Base-by-base conservation (phyloP, 768 basidiomycete species). In the Boletus speciosus region DNA sequence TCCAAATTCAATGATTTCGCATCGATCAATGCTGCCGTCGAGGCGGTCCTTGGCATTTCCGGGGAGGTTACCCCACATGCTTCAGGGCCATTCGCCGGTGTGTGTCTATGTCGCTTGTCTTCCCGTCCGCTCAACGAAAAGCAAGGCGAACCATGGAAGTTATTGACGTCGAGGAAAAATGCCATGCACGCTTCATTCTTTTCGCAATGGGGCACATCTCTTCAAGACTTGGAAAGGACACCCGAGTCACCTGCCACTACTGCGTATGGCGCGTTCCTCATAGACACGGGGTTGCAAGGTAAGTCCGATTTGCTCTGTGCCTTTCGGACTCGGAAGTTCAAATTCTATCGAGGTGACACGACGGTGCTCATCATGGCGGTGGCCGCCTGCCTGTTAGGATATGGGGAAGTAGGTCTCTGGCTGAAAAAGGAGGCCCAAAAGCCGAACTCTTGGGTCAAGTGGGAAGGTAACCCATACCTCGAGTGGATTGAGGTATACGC, bases 231-330 rank as follows among this genome's bases (percentile, higher is more conserved):
- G 31, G 52, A 53, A 27, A 35, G n/a, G 47, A 50, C 38, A 1
- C 47, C 39, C 16, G 52, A 53, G 6, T 53, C 52, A 12, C 31
- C 52, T n/a, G 47, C 52, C 1, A 50, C 52, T 8, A 53, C 47
- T 6, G 47, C 52, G 32, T 53, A 53, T 12, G 52, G 47, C n/a
- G 52, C 38, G 6, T 53, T 50, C 38, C 47, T 53, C 9, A 53
- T 53, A 25, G 52, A 53, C 25, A 41, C 34, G n/a, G 52, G 52
- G 12, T 27, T 53, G 23, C 52, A 25, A 53, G 52, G 52, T 27
- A 23, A 3, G 34, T 40, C 19, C 14, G 8, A 10, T 34, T 34
- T 25, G 6, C 4, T 39, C 46, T 23, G 15, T 7, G 19, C 4
- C 23, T 23, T 14, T 23, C 15, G 10, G 21, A 16, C 6, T 23